Base-by-base conservation (phyloP, 2,329 filamentous ascomycete species). In the Trichothecium roseum region DNA sequence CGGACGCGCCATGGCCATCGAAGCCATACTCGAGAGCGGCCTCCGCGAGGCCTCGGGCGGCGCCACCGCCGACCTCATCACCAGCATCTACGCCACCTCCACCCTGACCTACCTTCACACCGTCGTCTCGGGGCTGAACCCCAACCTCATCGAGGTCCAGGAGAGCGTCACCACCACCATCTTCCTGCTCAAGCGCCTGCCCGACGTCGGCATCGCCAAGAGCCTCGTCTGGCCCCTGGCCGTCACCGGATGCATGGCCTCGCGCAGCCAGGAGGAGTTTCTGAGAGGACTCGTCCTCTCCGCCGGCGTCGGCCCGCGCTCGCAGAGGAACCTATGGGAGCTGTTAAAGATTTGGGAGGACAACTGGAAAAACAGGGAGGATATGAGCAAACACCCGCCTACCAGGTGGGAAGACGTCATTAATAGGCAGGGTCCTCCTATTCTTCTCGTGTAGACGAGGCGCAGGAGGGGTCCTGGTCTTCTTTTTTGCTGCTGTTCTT, bases 101-200 rank as follows among this genome's bases (percentile, higher is more conserved):
- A 18, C 34, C 5, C 14, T 35, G 26, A 35, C 34, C 7, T 35
- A 35, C 26, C 28, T 35, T 22, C 34, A 35, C 26, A 35, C 34
- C 6, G 34, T 35, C 13, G 34, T 35, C 3, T 35, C 34, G 4
- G 34, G 34, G n/a, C 34, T 35, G 13, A 35, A 35, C 26, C 34
- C 34, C 24, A 35, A 35, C 12, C 34, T 35, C 14, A 15, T 26
- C 24, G 34, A 35, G 14, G 34, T 35, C 7, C 34, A 35, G 26
- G 34, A 35, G 14, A 35, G 34, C 26, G 34, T 35, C 26, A 17
- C 34, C 3, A 16, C 34, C n/a, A 35, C 34, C 34, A 35, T 35
- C n/a, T 26, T 35, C 14, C 34, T 35, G n/a, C 18, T 35, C 17
- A 35, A 35, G 18, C 34, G 29, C n/a, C 34, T 35, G 9, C 34